These are phyloP conservation scores for Zancudomyces culisetae DNA, from an alignment of 371 early-diverging fungal species.

Conservation along the genomic window DNA sequence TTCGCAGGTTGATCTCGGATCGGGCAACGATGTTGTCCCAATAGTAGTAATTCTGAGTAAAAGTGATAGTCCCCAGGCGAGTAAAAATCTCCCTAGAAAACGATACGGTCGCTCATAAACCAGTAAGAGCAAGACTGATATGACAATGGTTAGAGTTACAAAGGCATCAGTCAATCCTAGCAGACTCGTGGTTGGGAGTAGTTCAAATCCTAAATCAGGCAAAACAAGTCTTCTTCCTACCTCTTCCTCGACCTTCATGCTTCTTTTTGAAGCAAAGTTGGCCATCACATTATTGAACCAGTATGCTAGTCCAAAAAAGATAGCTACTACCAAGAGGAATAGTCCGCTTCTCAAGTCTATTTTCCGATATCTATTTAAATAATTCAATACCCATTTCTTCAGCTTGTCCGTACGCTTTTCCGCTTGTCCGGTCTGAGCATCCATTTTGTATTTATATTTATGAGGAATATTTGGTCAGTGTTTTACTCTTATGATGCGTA, in stretches of 20 bases:
- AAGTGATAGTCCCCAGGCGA: conserved; percentile 28
- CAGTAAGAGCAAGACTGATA: conserved; percentile 23
- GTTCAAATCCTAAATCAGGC: conserved; percentile 25
- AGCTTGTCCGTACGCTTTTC: no score
- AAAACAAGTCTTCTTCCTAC: conserved; percentile 21
- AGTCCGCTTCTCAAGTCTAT: conserved; percentile 14
- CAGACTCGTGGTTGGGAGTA: conserved; percentile 21
- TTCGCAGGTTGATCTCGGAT: conserved; percentile 31
- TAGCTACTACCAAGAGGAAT: conserved; percentile 6
- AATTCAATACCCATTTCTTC: conserved; percentile 6
- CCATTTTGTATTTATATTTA: no score
- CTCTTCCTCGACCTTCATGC: conserved; percentile 23
- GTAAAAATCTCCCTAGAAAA: conserved; percentile 24
- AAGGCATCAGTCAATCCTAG: conserved; percentile 36
- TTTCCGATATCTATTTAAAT: conserved; percentile 23
- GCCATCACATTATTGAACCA: conserved; percentile 28
- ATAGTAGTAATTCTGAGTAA: conserved; percentile 37
- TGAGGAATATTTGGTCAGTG: no score
- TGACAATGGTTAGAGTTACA: conserved; percentile 30
- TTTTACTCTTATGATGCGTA: no score
- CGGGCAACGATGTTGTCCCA: conserved; percentile 35
- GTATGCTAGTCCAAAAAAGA: conserved; percentile 11
- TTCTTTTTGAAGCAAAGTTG: conserved; percentile 34
- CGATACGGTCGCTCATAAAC: conserved; percentile 29
- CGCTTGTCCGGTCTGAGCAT: no score